Percentiles rank a stretch among this genome's conserved stretches.
Evolutionary conservation across 352 stramenopile species (phyloP).

Genomic region (Pythium rishiriense): DNA sequence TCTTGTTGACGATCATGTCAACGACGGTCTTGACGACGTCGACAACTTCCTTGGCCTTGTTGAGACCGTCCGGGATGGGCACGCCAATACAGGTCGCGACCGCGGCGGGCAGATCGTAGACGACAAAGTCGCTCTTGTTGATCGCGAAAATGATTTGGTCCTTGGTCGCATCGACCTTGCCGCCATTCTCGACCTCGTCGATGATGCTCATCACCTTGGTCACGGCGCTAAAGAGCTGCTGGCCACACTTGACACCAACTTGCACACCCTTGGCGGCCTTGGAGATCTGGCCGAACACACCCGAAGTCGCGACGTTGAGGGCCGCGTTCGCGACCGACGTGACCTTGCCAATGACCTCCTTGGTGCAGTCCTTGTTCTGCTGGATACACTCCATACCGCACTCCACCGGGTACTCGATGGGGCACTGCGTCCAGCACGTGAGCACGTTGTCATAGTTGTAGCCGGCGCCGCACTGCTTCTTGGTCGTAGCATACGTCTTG

Average conservation of each 20-base stretch:
- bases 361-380: slow-evolving; percentile 61
- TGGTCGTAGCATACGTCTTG: slow-evolving; percentile 39
- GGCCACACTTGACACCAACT: slow-evolving; percentile 45
- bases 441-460: slow-evolving; percentile 53
- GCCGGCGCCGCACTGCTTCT: slow-evolving; percentile 38
- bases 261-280: slow-evolving; percentile 44
- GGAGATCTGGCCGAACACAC: slow-evolving; percentile 55
- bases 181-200: slow-evolving; percentile 10
- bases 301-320: slow-evolving; percentile 51
- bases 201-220: slow-evolving; percentile 39
- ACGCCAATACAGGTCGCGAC: slow-evolving; percentile 42
- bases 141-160: slow-evolving; percentile 41
- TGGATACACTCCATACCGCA: slow-evolving; percentile 71
- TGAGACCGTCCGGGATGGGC: slow-evolving; percentile 24
- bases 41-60: slow-evolving; percentile 30
- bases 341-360: slow-evolving; percentile 54
- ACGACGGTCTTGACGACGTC: slow-evolving; percentile 37
- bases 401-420: slow-evolving; percentile 69
- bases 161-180: slow-evolving; percentile 25
- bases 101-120: slow-evolving; percentile 49
- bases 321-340: slow-evolving; percentile 46
- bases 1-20: slow-evolving; percentile 26
- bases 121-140: slow-evolving; percentile 46
- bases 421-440: slow-evolving; percentile 70
- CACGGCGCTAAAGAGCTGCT: slow-evolving; percentile 47